Evolutionary conservation across 2,329 filamentous ascomycete species (phyloP), one percentile per base, ranked within the genome.

Genomic region (Colletotrichum costaricense): DNA sequence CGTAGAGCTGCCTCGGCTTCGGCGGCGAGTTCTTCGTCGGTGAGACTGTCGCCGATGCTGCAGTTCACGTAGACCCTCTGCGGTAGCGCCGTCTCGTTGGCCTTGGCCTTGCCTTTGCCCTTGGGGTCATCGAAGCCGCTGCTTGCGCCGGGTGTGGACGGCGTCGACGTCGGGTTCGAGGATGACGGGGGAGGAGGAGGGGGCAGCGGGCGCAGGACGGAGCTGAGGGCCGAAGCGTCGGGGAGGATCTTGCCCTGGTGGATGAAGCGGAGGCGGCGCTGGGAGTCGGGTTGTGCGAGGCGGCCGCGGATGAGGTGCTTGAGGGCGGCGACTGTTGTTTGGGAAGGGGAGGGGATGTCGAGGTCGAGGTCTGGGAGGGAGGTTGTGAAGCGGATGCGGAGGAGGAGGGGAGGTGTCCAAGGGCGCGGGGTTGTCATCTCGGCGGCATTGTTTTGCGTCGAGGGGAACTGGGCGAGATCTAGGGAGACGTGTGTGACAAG

Each of bases 341-440:
- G 86, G 60, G 87, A 82, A 0, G 95, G 94, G 6, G 87, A 85
- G 62, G 90, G 82, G 79, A 98, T 91, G 78, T 94, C 91, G 73
- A 98, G 89, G 54, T 93, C 89, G 52, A 98, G 89, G 81, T 98
- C 97, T 19, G 95, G 93, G 70, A 96, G 89, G 1, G 94, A 92
- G 73, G 93, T 92, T 66, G 95, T 95, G 89, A 99, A 98, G 82
- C 96, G 95, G 81, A 98, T 92, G 49, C 94, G 96, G 58, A 98
- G 88, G 78, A 93, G 91, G 69, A 98, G 87, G 42, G 88, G 88
- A 24, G 82, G 80, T 67, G 77, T 77, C 62, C 65, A 78, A 12
- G 71, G 67, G 71, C 62, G 60, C 28, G 67, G 56, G 35, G 56
- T 33, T 14, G 60, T 73, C 71, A 73, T 73, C 46, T 46, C 28